A percentile compares a stretch with the other conserved stretches of the same genome.
Evolutionary conservation across 2,329 filamentous ascomycete genomes (phyloP).

Genomic region (Colletotrichum gigasporum): DNA sequence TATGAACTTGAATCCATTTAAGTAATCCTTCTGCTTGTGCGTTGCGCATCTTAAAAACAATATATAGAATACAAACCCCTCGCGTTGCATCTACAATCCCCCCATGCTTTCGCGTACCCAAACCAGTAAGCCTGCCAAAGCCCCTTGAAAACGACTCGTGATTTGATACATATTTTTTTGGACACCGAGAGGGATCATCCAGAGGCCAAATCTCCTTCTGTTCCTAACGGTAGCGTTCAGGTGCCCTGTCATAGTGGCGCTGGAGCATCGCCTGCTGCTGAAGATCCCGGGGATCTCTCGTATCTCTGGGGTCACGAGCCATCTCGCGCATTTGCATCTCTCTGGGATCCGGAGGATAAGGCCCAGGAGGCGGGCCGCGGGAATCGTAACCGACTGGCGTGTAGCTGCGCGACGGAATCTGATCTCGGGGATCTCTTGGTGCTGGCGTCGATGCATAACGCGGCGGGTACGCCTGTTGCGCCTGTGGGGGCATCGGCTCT

Average conservation of each 20-base stretch:
- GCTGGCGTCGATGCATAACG: conserved; percentile 55
- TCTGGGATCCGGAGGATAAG: conserved; percentile 44
- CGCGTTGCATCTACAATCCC: background rate
- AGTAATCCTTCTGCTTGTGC: background rate
- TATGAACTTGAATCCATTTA: background rate
- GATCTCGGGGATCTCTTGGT: conserved; percentile 52
- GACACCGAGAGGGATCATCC: too few relatives aligned
- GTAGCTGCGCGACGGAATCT: conserved; percentile 55
- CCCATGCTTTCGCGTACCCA: background rate
- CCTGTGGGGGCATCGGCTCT: conserved; percentile 52
- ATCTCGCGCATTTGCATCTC: conserved; percentile 49
- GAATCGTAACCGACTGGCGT: conserved; percentile 55
- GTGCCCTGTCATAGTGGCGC: conserved; percentile 54
- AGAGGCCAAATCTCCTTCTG: background rate
- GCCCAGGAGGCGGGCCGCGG: conserved; percentile 49
- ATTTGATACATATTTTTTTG: conserved; percentile 1
- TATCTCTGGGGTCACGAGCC: conserved; percentile 46
- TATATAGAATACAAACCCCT: conserved; percentile 17
- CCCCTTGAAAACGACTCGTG: background rate
- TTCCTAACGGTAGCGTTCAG: conserved; percentile 54
- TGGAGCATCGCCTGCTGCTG: conserved; percentile 44
- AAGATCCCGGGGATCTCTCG: conserved; percentile 41
- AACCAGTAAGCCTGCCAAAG: background rate
- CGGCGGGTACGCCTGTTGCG: conserved; percentile 46
- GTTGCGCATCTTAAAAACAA: background rate